phyloP scores from a whole-genome alignment of 2,329 filamentous ascomycete species.

The Colletotrichum costaricense region DNA sequence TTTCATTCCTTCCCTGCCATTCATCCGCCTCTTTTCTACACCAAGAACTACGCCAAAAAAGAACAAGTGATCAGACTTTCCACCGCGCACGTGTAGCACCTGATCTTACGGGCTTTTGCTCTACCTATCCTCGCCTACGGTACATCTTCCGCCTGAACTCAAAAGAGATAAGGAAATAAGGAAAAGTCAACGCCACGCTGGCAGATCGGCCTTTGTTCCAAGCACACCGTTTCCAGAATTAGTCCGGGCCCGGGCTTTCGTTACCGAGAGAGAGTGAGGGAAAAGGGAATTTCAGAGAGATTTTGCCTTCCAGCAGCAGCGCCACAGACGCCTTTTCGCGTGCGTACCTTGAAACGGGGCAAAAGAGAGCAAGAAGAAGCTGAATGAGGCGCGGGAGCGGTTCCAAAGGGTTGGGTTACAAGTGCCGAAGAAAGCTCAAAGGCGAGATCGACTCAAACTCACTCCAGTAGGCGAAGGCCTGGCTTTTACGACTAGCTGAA shows the following conservation, averaged over 20 bases:
- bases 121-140: not conserved
- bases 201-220: constrained; percentile 21
- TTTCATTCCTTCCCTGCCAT: not conserved
- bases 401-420: not conserved
- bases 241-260: constrained; percentile 1
- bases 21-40: not conserved
- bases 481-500: not conserved
- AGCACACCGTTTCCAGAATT: constrained; percentile 21
- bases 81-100: not conserved
- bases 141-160: constrained; percentile 1
- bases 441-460: not conserved
- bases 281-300: not conserved
- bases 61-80: not conserved
- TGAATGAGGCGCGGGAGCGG: not conserved
- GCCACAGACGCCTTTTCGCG: not conserved
- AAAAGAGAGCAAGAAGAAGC: not conserved
- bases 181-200: constrained; percentile 20
- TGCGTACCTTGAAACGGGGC: not conserved
- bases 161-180: not conserved
- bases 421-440: not conserved
- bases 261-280: not conserved
- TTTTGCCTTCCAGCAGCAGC: not conserved
- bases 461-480: not conserved
- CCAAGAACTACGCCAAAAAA: not conserved
- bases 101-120: not conserved